These are phyloP conservation scores for Liquidambar formosana DNA, from an alignment of 164 flowering plant genomes.

Conservation along the genomic window DNA sequence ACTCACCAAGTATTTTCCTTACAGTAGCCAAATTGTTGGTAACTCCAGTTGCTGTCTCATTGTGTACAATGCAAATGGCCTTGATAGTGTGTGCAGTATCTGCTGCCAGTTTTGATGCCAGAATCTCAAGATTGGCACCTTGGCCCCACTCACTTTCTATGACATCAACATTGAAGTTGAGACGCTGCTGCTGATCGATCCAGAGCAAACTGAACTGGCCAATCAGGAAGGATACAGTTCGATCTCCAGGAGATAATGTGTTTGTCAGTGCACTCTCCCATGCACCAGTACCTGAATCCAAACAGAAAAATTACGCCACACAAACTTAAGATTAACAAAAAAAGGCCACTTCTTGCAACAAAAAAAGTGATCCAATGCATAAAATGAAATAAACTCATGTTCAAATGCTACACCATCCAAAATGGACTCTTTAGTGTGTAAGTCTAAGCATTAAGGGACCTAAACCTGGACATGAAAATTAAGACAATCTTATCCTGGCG, in stretches of 20 bases:
- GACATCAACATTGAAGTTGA: slow-evolving; percentile 89
- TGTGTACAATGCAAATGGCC: slow-evolving; percentile 94
- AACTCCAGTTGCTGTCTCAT: slow-evolving; percentile 96
- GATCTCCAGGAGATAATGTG: slow-evolving; percentile 90
- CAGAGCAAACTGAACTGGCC: slow-evolving; percentile 98
- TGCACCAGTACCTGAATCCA: slow-evolving; percentile 84
- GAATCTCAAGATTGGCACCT: slow-evolving; percentile 82
- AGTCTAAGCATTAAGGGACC: too few relatives aligned
- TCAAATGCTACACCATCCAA: neutral
- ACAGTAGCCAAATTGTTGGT: slow-evolving; percentile 88
- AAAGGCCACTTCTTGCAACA: too few relatives aligned
- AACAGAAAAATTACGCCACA: neutral
- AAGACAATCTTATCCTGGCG: too few relatives aligned
- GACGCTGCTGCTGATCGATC: slow-evolving; percentile 97
- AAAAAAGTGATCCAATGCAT: neutral
- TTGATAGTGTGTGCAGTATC: slow-evolving; percentile 84
- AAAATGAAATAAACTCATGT: too few relatives aligned
- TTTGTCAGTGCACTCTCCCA: slow-evolving; percentile 99
- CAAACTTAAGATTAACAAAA: neutral
- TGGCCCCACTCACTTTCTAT: slow-evolving; percentile 94
- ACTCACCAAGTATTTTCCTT: slow-evolving; percentile 78
- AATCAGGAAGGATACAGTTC: slow-evolving; percentile 78
- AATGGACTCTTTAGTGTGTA: too few relatives aligned
- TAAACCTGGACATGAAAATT: too few relatives aligned
- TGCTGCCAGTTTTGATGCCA: slow-evolving; percentile 80